phyloP scores from a whole-genome alignment of 2,329 filamentous ascomycete species.

The Aspergillus clavatus region DNA sequence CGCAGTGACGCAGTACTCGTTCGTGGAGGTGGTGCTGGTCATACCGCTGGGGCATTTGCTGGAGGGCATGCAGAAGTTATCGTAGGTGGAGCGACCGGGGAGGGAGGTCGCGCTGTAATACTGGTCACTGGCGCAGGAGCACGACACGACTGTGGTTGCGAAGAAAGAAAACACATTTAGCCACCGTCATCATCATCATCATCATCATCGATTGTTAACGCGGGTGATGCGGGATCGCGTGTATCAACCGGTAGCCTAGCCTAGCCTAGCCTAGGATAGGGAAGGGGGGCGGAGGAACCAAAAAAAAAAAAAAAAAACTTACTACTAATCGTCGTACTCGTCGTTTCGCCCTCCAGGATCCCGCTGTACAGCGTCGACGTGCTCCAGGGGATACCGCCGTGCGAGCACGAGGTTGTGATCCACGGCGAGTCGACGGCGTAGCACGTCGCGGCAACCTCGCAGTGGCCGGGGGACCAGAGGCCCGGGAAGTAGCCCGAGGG shows the following conservation, averaged over 20 bases:
- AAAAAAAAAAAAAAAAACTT: background rate
- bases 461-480: constrained; percentile 24
- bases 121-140: constrained; percentile 19
- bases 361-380: constrained; percentile 21
- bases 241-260: too few species aligned
- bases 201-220: background rate
- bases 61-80: constrained; percentile 24
- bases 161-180: too few species aligned
- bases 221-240: too few species aligned
- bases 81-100: constrained; percentile 1
- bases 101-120: constrained; percentile 17
- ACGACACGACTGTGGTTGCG: constrained; percentile 23
- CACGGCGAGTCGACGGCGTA: constrained; percentile 19
- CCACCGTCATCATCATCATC: background rate
- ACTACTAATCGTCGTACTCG: constrained; percentile 14
- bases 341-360: constrained; percentile 12
- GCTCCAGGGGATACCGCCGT: constrained; percentile 18
- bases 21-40: constrained; percentile 16
- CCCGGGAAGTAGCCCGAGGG: constrained; percentile 18
- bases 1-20: constrained; percentile 19
- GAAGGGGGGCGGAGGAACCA: too few species aligned
- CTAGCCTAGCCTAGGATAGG: too few species aligned
- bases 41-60: constrained; percentile 21
- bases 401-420: constrained; percentile 22
- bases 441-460: constrained; percentile 18